Percentiles rank a stretch among this genome's conserved stretches.
Evolutionary conservation across 2,329 filamentous ascomycete species (phyloP).

Genomic region (Aspergillus ochraceus): DNA sequence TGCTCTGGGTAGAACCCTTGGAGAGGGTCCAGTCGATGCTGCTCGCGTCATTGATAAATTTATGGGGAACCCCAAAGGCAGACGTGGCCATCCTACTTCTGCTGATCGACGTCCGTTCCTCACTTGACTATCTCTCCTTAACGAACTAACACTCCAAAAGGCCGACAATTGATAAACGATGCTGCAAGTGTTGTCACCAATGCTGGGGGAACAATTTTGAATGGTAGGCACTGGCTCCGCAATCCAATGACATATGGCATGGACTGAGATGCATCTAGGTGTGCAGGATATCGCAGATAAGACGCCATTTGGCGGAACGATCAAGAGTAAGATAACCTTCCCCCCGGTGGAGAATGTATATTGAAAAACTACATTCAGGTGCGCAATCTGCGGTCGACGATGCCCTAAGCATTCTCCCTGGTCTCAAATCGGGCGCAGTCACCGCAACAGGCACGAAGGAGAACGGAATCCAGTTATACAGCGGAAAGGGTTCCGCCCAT

Average conservation of each 20-base stretch:
- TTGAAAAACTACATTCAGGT: not conserved
- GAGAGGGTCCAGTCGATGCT: conserved; percentile 60
- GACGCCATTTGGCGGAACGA: conserved; percentile 9
- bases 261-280: not conserved
- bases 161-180: conserved; percentile 17
- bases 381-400: conserved; percentile 10
- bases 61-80: conserved; percentile 48
- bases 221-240: not conserved
- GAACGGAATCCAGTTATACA: conserved; percentile 54
- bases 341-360: not conserved
- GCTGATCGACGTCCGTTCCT: not conserved
- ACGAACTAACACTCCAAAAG: conserved; percentile 10
- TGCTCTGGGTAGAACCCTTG: conserved; percentile 64
- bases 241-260: not conserved
- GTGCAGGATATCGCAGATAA: conserved; percentile 8
- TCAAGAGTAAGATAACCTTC: conserved; percentile 4
- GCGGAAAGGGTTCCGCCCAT: conserved; percentile 53
- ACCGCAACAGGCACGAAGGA: conserved; percentile 50
- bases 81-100: not conserved
- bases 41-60: conserved; percentile 59
- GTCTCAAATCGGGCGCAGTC: conserved; percentile 50
- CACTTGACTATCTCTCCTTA: not conserved
- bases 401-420: conserved; percentile 23
- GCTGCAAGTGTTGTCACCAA: conserved; percentile 31
- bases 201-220: conserved; percentile 20